Conservation (phyloP, 441 rosid species). For the Macaranga tanarius region DNA sequence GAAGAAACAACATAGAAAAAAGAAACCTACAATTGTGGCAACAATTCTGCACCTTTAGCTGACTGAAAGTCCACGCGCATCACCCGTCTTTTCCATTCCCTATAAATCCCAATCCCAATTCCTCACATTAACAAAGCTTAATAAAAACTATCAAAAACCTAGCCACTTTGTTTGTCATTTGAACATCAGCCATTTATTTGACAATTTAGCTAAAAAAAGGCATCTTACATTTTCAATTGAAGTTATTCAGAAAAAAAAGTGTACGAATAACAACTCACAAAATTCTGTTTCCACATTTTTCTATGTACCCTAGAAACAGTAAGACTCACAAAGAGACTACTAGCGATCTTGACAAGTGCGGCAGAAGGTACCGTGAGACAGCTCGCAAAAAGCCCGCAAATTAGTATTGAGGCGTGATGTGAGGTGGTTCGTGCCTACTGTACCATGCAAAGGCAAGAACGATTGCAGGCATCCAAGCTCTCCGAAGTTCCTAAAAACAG, state of each 20-base stretch:
- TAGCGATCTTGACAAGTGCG: slow-evolving; percentile 98
- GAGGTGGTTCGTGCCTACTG: slow-evolving; percentile 44
- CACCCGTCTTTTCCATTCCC: slow-evolving; percentile 99
- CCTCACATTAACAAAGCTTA: slow-evolving; percentile 42
- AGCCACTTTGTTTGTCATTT: slow-evolving; percentile 22
- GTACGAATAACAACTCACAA: slow-evolving; percentile 26
- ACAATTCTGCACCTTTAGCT: slow-evolving; percentile 63
- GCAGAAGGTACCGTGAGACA: slow-evolving; percentile 94
- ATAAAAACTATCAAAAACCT: slow-evolving; percentile 26
- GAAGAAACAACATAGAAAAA: slow-evolving; percentile 31
- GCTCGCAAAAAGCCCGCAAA: slow-evolving; percentile 79
- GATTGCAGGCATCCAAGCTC: slow-evolving; percentile 72
- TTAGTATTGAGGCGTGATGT: slow-evolving; percentile 68
- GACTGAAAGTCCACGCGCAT: slow-evolving; percentile 72
- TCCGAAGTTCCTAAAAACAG: slow-evolving; percentile 57
- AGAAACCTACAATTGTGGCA: slow-evolving; percentile 72
- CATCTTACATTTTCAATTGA: slow-evolving; percentile 2
- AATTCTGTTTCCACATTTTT: slow-evolving; percentile 11
- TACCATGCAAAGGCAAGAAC: slow-evolving; percentile 60
- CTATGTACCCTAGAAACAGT: slow-evolving; percentile 47
- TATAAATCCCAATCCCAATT: slow-evolving; percentile 77
- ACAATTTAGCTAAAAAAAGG: not conserved
- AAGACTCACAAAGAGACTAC: slow-evolving; percentile 85
- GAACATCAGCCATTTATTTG: slow-evolving; percentile 12
- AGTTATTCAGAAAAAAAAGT: slow-evolving; percentile 22